Conservation (phyloP, 192 early-diverging fungal genomes). For the Endogone sp. region DNA sequence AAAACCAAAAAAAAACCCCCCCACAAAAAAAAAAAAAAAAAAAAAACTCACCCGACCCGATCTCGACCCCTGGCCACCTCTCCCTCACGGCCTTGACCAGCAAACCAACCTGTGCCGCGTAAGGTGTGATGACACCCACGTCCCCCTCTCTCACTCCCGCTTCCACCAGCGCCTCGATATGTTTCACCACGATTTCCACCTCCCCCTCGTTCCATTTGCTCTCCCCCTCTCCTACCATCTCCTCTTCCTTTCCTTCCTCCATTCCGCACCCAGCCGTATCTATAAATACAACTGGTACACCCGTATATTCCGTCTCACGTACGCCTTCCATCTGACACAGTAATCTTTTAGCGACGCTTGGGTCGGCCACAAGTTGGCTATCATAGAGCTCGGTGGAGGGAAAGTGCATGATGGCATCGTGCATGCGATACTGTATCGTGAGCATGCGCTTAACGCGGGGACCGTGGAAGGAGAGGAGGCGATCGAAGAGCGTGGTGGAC, state of each 20-base stretch:
- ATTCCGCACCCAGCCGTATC: conserved; percentile 57
- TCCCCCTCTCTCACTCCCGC: conserved; percentile 58
- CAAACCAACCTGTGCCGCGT: conserved; percentile 71
- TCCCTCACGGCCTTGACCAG: conserved; percentile 47
- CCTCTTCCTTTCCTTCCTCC: conserved; percentile 32
- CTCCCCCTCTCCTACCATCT: conserved; percentile 38
- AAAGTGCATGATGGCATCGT: conserved; percentile 75
- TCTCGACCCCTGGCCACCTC: conserved; percentile 61
- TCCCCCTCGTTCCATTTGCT: conserved; percentile 79
- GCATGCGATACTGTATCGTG: conserved; percentile 86
- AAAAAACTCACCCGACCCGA: conserved; percentile 36
- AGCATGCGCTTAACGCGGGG: conserved; percentile 61
- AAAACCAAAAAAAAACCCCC: no score
- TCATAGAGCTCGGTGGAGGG: conserved; percentile 71
- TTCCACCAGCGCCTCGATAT: conserved; percentile 57
- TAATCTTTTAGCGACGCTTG: conserved; percentile 56
- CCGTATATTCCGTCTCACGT: conserved; percentile 52
- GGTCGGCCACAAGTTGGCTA: conserved; percentile 57
- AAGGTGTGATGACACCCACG: conserved; percentile 88
- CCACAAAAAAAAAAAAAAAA: no score
- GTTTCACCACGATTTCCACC: conserved; percentile 54
- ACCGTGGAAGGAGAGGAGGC: conserved; percentile 60
- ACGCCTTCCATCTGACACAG: conserved; percentile 63
- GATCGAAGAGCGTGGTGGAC: conserved; percentile 74
- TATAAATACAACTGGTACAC: conserved; percentile 57